Evolutionary conservation across 768 basidiomycete species (phyloP), one percentile per base, ranked within the genome.

Genomic region (Boletellus emodensis): DNA sequence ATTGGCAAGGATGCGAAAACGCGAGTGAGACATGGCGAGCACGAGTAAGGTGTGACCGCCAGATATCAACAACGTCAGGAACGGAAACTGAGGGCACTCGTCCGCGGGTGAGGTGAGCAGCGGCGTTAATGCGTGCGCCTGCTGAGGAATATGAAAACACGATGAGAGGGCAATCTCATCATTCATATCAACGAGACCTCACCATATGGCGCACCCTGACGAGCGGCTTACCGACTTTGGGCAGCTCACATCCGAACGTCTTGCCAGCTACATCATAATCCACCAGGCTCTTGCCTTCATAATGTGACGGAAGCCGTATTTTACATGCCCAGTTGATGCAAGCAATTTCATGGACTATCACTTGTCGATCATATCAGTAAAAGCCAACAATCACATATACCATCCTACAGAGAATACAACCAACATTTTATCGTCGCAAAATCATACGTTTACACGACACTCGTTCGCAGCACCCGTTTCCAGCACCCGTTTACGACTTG

Each of bases 171-270:
- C 5, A n/a, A 30, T 20, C 9, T 6, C 9, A 9, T 32, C 15
- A 28, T 4, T 14, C 8, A 36, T n/a, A 24, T 33, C 11, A 18
- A 32, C 1, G 28, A 26, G 37, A 61, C 73, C 41, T 41, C 34
- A 92, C 94, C 94, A 97, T 98, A 61, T 98, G 94, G 68, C 97
- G 91, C 6, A 96, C 90, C 3, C 93, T 93, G 3, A 95, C 79
- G 4, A 95, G 52, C 0, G 93, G 94, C 60, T 92, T 89, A 37
- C 78, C 75, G 12, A 82, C 20, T 20, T 20, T 20, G 20, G 3
- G 20, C 20, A 20, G 20, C 20, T 20, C 20, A 20, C 20, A 20
- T 20, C 20, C 3, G 20, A 20, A 20, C 20, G 24, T 26, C 24
- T 4, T 24, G 24, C 24, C 24, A 24, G 6, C 24, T 6, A 24